Conservation (phyloP, 306 rosid species). For the Alnus rubra region DNA sequence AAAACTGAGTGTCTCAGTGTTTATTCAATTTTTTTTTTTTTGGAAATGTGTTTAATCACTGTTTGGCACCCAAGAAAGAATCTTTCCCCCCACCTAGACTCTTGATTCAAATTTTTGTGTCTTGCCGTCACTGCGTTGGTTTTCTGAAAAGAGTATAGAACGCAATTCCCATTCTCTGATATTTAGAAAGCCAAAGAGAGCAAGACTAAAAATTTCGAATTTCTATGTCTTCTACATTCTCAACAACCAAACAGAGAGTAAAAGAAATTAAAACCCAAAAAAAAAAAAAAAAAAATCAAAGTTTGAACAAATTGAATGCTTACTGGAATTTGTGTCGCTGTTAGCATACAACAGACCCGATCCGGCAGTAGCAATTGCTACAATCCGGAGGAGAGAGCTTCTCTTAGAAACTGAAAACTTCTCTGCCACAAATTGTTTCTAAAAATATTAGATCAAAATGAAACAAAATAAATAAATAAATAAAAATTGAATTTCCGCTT, state of each 20-base stretch:
- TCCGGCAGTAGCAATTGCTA: conserved; percentile 50
- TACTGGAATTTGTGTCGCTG: conserved; percentile 30
- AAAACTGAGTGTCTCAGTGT: background rate
- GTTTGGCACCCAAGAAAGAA: background rate
- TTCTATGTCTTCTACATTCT: background rate
- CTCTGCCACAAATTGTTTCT: conserved; percentile 38
- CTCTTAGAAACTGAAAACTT: conserved; percentile 21
- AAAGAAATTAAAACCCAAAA: background rate
- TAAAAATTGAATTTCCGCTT: background rate
- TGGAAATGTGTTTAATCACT: background rate
- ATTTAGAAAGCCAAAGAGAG: background rate
- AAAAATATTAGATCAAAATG: background rate
- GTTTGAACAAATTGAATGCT: background rate
- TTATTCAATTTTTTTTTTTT: too few relatives aligned
- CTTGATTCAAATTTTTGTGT: background rate
- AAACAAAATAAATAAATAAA: background rate
- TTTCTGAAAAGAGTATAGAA: background rate
- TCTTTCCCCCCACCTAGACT: background rate
- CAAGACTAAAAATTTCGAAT: background rate
- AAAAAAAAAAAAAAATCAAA: background rate
- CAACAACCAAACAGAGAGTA: background rate
- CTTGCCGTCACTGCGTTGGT: background rate
- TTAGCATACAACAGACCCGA: conserved; percentile 33
- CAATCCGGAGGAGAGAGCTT: conserved; percentile 35
- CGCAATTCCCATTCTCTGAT: background rate